Evolutionary conservation across 2,329 filamentous ascomycete genomes (phyloP), one percentile per base, ranked within the genome.

Genomic region (Xylariaceae sp.): DNA sequence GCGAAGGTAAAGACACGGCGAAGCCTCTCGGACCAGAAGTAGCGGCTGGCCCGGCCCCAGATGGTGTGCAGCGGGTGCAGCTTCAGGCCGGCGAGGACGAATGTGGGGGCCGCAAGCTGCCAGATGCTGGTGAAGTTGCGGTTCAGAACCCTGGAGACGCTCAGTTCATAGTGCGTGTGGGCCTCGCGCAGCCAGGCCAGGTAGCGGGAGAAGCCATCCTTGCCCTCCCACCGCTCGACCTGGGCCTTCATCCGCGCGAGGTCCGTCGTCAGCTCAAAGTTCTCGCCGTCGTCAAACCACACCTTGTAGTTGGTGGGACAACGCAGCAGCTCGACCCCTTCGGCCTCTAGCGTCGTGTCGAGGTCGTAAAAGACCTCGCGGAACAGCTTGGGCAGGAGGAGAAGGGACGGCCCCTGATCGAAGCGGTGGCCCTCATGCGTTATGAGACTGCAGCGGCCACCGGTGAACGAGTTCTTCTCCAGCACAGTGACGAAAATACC

Each of bases 261-360:
- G 54, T 88, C 81, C n/a, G 77, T 81, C 4, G 76, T 79, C 18
- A 85, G 65, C 45, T 74, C 68, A 55, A 87, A 82, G 9, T 60
- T 64, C 47, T 76, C 73, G 36, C 77, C 78, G 57, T 87, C 83
- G 11, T 76, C 68, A 56, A 87, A 88, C 71, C 79, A 85, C 43
- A 88, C 70, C 38, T 78, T 76, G 67, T 88, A 88, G 57, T 88
- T 88, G 1, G 81, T 81, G 34, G 85, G 78, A 59, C 83, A 88
- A 64, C 83, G 84, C 16, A 83, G 55, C 3, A 88, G 64, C 33
- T 80, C 63, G 1, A 88, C 71, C n/a, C 78, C 80, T 55, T 86
- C 83, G 0, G 65, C 68, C 46, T 76, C 69, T 9, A 87, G 65
- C 8, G 73, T 75, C 5, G 82, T 87, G 45, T 70, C 81, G 2